Evolutionary conservation across 2,329 filamentous ascomycete genomes (phyloP), one percentile per base, ranked within the genome.

Genomic region (Aureobasidium sp.): DNA sequence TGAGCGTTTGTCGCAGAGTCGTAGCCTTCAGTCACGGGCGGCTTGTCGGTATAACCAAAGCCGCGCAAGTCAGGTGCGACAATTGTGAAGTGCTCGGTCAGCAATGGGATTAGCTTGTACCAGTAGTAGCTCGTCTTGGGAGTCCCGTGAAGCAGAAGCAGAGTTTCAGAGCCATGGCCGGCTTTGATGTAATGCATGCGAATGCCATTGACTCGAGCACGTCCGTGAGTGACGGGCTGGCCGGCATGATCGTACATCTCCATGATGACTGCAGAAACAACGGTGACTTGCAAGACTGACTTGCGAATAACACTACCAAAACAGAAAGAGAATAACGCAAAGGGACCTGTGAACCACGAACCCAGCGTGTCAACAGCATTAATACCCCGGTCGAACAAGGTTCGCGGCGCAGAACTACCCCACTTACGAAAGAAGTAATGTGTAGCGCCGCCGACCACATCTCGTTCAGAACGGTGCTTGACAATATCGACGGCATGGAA

Each of bases 31-130:
- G 66, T 66, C 3, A 66, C 63, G 0, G 68, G 68, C 0, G 68
- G 67, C 51, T 70, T 70, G 59, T 70, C 68, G 1, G 66, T 68
- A n/a, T 67, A 67, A 21, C 68, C 68, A 39, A 70, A 70, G 0
- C 67, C 67, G 14, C 68, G 61, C 0, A 70, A 58, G 53, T 70
- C 67, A 1, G 67, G 67, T 0, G 67, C 69, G 1, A 70, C 62
- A 39, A 70, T 52, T 0, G 63, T 68, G 57, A 70, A 70, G 55
- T 69, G 59, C 24, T 61, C 57, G 8, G 63, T 68, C 1, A 71
- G 60, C 1, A 65, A 59, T 1, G 68, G 66, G 14, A 66, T 57
- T 29, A 70, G 57, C 1, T 62, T 63, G 58, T 69, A 70, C 66
- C 66, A 70, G 61, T 69, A 70, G 57, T 64, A 65, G 49, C 58